Evolutionary conservation across 192 early-diverging fungal species (phyloP).

Genomic region (Rhizophagus prolifer): DNA sequence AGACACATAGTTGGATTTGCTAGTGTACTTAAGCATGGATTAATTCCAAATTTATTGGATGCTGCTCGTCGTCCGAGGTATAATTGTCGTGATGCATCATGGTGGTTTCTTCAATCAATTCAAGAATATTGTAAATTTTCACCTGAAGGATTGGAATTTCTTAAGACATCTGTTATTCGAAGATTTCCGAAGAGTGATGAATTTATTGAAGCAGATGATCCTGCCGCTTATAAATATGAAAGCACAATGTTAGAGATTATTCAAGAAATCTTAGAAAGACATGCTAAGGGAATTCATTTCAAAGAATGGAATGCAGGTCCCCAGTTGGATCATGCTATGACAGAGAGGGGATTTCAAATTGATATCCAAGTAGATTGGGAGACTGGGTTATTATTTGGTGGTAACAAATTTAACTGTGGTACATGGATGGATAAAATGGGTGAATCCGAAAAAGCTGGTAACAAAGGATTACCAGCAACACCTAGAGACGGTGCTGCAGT

Average conservation of each 20-base stretch:
- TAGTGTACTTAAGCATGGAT: conserved; percentile 85
- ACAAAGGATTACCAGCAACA: conserved; percentile 86
- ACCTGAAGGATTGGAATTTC: conserved; percentile 75
- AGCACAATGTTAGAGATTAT: conserved; percentile 83
- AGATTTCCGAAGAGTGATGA: conserved; percentile 79
- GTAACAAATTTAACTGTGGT: conserved; percentile 92
- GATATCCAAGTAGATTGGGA: conserved; percentile 71
- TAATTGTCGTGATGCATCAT: conserved; percentile 94
- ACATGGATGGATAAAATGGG: conserved; percentile 99
- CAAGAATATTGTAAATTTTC: conserved; percentile 77
- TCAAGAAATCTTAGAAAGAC: conserved; percentile 87
- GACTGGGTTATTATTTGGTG: conserved; percentile 83
- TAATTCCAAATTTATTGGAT: conserved; percentile 97
- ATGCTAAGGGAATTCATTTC: conserved; percentile 89
- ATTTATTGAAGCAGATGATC: conserved; percentile 69
- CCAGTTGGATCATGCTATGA: conserved; percentile 88
- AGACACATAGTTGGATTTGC: conserved; percentile 91
- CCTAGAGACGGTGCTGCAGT: conserved; percentile 90
- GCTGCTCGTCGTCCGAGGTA: conserved; percentile 81
- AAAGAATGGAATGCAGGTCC: conserved; percentile 94
- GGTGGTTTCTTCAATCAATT: conserved; percentile 95
- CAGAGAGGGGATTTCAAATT: conserved; percentile 85
- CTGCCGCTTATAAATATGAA: conserved; percentile 58
- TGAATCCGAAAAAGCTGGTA: conserved; percentile 92
- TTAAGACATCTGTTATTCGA: conserved; percentile 68